Base-by-base conservation (phyloP, 2,329 filamentous ascomycete species). In the Pyrenophora graminea region DNA sequence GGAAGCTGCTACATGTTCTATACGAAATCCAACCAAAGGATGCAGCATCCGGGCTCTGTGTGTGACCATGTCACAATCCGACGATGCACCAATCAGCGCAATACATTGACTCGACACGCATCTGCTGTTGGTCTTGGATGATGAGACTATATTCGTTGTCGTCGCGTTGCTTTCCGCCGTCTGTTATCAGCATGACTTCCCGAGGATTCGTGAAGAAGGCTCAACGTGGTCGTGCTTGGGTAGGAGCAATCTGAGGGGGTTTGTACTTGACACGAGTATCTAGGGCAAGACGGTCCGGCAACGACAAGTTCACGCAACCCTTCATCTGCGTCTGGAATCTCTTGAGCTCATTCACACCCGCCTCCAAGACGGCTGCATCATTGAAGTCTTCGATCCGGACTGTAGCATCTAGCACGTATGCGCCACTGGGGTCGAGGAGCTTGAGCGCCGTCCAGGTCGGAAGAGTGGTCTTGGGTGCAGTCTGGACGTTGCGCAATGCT, bases 201-300 rank as follows among this genome's bases (percentile, higher is more conserved):
- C 5, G 19, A 21, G 19, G 19, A 21, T 21, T 21, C 19, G 3
- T 5, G 12, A 32, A 13, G 13, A 17, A 15, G 6, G n/a, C 21
- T 67, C 62, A 69, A 13, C 61, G 62, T 45, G 48, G 51, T 27
- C 60, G 60, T 15, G 36, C 39, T 43, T 51, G 61, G 6, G 45
- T 48, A 25, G 53, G 55, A 23, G 52, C 41, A 13, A 57, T 46
- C 33, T 56, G 54, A 33, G 62, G 61, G 12, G 67, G 55, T 30
- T 62, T 67, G 56, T 76, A 82, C 67, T 80, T 85, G 33, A 84
- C 80, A 48, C 84, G 76, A 3, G 83, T 84, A 64, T 87, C 84
- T 55, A 87, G 70, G 21, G 80, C 75, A 42, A 87, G 69, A 42
- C 85, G 75, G 68, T 87, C 83, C 1, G 81, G 82, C 39, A 81